These are phyloP conservation scores for Ascocoryne sarcoides DNA, from an alignment of 2,329 filamentous ascomycete genomes.

Conservation along the genomic window DNA sequence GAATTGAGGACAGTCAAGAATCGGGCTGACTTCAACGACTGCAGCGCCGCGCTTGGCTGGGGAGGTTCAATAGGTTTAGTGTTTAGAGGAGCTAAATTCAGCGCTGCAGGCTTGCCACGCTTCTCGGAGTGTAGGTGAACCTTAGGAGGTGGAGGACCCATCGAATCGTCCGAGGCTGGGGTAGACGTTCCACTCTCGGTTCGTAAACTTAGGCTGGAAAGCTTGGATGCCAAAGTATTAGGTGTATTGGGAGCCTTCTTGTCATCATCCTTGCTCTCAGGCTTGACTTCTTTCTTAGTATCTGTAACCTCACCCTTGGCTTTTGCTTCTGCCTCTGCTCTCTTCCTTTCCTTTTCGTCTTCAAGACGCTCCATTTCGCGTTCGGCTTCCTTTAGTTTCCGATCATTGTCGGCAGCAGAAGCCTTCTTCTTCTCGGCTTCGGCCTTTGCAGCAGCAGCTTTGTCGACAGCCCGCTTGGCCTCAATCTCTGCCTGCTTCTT, in stretches of 20 bases:
- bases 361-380: slow-evolving; percentile 64
- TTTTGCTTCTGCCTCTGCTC: slow-evolving; percentile 39
- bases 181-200: slow-evolving; percentile 34
- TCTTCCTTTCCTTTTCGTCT: slow-evolving; percentile 57
- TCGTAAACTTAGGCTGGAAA: slow-evolving; percentile 42
- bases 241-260: slow-evolving; percentile 24
- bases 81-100: slow-evolving; percentile 77
- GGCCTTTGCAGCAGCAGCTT: slow-evolving; percentile 32
- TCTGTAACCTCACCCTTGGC: slow-evolving; percentile 13
- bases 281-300: slow-evolving; percentile 11
- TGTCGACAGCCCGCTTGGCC: slow-evolving; percentile 26
- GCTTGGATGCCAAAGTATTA: slow-evolving; percentile 34
- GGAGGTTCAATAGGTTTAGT: slow-evolving; percentile 82
- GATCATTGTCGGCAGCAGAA: slow-evolving; percentile 48
- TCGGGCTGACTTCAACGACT: slow-evolving; percentile 83
- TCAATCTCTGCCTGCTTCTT: slow-evolving; percentile 29
- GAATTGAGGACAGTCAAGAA: slow-evolving; percentile 75
- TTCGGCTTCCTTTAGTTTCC: slow-evolving; percentile 63
- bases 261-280: slow-evolving; percentile 22
- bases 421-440: slow-evolving; percentile 38
- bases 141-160: slow-evolving; percentile 43
- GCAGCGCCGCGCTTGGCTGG: slow-evolving; percentile 88
- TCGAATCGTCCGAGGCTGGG: slow-evolving; percentile 36
- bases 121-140: slow-evolving; percentile 47
- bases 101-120: slow-evolving; percentile 69